Evolutionary conservation across 2,329 filamentous ascomycete species (phyloP), one percentile per base, ranked within the genome.

Genomic region (Aureobasidium sp.): DNA sequence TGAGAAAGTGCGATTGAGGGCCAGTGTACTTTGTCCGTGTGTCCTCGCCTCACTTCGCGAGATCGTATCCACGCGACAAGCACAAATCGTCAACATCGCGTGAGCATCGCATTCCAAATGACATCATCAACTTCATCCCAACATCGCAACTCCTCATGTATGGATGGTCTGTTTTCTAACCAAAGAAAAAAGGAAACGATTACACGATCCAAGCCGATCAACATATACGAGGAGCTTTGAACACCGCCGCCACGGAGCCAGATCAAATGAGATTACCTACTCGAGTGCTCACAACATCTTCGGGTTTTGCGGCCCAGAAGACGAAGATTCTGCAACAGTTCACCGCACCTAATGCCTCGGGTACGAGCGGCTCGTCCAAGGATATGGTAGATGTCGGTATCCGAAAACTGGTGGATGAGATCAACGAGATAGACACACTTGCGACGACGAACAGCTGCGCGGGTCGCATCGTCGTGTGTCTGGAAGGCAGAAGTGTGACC

Each of bases 371-470:
- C 8, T 96, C 90, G 3, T 20, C 1, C 92, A 2, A 97, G 97
- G 77, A 93, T 17, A 88, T 86, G 0, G 83, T 97, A 22, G 93
- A 97, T 73, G 83, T 78, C 52, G 88, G 86, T 0, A 91, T 97
- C 67, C 83, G 87, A 51, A 81, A 86, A 25, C 78, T 97, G 60
- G 91, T 97, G 64, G 80, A 82, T 56, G 85, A 88, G 67, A 87
- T 97, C 72, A 97, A 97, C 74, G 73, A 69, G 1, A 71, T 87
- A 6, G 82, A 86, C 1, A 91, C 90, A 1, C 83, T 92, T 44
- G 91, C 95, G 37, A 97, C 93, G 1, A 97, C 92, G 2, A 96
- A 91, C 75, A 96, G 91, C 74, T 97, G 93, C 73, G 89, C 91
- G 2, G 93, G 93, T 0, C 81, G 93, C 58, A 84, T 95, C 51